A percentile compares a stretch with the other conserved stretches of the same genome.
These are phyloP conservation scores for Cercospora sojina DNA, from an alignment of 2,329 filamentous ascomycete genomes.

Conservation along the genomic window DNA sequence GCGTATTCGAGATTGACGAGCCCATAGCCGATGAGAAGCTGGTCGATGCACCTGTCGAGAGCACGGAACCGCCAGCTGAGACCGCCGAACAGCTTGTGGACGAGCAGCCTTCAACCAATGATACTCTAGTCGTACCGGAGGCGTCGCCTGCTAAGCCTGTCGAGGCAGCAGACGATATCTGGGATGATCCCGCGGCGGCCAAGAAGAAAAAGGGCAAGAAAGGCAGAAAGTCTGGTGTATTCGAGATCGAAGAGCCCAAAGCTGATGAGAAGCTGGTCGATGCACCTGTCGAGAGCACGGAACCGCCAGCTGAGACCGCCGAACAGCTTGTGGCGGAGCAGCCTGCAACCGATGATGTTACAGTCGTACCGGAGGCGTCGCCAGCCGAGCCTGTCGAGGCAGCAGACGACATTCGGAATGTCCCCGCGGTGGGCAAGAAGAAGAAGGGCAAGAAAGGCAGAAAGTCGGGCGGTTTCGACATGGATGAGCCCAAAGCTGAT, in stretches of 20 bases:
- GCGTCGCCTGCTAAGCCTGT: not conserved
- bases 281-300: not conserved
- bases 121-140: not conserved
- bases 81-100: not conserved
- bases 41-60: not conserved
- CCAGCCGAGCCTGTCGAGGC: not conserved
- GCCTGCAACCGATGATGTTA: not conserved
- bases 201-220: slow-evolving; percentile 39
- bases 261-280: not conserved
- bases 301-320: not conserved
- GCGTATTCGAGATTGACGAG: not conserved
- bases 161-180: slow-evolving; percentile 23
- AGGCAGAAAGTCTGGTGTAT: not conserved
- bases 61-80: not conserved
- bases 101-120: not conserved
- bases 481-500: not conserved
- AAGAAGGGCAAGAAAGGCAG: slow-evolving; percentile 36
- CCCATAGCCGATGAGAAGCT: not conserved
- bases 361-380: not conserved
- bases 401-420: slow-evolving; percentile 26
- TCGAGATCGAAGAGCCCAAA: not conserved
- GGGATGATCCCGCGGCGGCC: slow-evolving; percentile 31
- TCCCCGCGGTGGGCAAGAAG: slow-evolving; percentile 35
- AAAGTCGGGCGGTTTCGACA: not conserved
- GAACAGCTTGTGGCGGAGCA: not conserved